Base-by-base conservation (phyloP, 257 asterid species). In the Ehretia macrophylla region DNA sequence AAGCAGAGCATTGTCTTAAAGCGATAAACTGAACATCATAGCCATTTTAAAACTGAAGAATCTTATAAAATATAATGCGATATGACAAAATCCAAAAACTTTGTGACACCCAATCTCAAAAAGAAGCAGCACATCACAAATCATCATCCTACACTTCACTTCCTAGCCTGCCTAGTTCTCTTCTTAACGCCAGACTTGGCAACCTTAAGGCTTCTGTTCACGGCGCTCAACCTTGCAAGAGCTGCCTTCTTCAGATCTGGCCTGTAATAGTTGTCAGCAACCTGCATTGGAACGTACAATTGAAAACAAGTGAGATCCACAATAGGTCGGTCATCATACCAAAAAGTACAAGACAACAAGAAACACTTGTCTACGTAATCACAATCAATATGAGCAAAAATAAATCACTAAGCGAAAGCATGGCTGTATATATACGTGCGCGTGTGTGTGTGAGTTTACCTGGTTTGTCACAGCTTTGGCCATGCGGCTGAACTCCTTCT, bases 221-320 rank as follows among this genome's bases (percentile, higher is more conserved):
- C 92, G 10, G 56, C 86, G 40, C 96, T 82, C 68, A 91, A 66
- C 63, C 95, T 82, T 32, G 98, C 96, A 57, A 91, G 92, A 11
- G 98, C 94, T 11, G 98, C 94, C 81, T 85, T 88, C 85, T 82
- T 91, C 79, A 88, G 63, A 64, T 91, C 98, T n/a, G 94, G 96
- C 80, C 96, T 77, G 77, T 88, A 91, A 20, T 85, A 72, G 81
- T 91, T 91, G 62, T 83, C 88, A 23, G 74, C 79, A 46, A 91
- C 95, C 96, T 91, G 67, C 68, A 71, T 10, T 17, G 14, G 9
- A 51, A 19, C 37, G 6, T 56, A 63, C 11, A 37, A 44, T 16
- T 0, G 21, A 18, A 19, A 3, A 16, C 21, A 16, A n/a, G 52
- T 47, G 9, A n/a, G 3, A 47, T 6, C 17, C 18, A 16, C 11